A percentile compares a stretch with the other conserved stretches of the same genome.
These are phyloP conservation scores for Phytopythium montanum DNA, from an alignment of 352 stramenopile genomes.

Conservation along the genomic window DNA sequence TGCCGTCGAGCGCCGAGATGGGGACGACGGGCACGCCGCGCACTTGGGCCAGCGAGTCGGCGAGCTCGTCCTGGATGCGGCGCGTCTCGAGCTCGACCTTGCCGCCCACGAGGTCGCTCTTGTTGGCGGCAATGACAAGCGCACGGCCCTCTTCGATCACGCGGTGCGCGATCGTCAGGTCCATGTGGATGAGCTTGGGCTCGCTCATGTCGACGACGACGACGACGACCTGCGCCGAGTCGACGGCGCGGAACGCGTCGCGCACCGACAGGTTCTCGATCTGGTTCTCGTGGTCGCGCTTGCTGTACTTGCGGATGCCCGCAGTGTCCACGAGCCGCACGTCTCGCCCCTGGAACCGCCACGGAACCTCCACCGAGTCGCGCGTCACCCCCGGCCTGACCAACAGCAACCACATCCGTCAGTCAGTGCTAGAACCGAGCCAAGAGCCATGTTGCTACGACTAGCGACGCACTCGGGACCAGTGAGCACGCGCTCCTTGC, in stretches of 20 bases:
- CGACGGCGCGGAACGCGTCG: slow-evolving; percentile 76
- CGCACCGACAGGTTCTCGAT: slow-evolving; percentile 85
- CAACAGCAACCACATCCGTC: neutral
- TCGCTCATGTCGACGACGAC: slow-evolving; percentile 84
- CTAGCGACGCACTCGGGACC: slow-evolving; percentile 61
- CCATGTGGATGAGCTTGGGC: slow-evolving; percentile 82
- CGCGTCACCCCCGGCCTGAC: slow-evolving; percentile 73
- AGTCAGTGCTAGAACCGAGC: slow-evolving; percentile 4
- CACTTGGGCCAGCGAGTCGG: slow-evolving; percentile 70
- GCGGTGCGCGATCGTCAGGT: slow-evolving; percentile 77
- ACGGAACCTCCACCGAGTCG: slow-evolving; percentile 78
- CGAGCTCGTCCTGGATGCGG: slow-evolving; percentile 66
- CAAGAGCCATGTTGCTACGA: neutral
- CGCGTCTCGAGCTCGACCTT: slow-evolving; percentile 55
- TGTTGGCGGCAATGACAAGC: slow-evolving; percentile 77
- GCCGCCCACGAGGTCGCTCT: slow-evolving; percentile 53
- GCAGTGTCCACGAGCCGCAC: slow-evolving; percentile 84
- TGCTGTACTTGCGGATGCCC: slow-evolving; percentile 81
- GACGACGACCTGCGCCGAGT: slow-evolving; percentile 75
- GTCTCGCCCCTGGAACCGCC: slow-evolving; percentile 62
- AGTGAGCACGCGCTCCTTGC: slow-evolving; percentile 75
- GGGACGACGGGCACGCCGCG: slow-evolving; percentile 73
- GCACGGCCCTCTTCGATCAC: slow-evolving; percentile 78
- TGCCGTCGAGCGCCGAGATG: slow-evolving; percentile 72
- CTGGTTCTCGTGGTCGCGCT: slow-evolving; percentile 78